Evolutionary conservation across 345 rosid genomes (phyloP).

Genomic region (Microcos paniculata): DNA sequence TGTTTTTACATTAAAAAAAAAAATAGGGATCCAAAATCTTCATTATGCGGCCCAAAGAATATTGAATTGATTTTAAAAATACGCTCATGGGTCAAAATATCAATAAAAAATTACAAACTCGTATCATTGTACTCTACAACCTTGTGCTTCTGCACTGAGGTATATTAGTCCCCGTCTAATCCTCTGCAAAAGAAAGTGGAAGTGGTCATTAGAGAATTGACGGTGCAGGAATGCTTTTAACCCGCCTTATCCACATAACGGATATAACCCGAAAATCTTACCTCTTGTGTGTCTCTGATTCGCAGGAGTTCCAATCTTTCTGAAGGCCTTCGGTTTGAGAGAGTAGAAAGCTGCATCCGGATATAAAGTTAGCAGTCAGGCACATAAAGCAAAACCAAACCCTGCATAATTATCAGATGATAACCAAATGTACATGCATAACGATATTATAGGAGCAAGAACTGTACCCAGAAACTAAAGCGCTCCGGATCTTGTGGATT

Average conservation of each 20-base stretch:
- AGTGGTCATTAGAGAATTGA: neutral
- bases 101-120: neutral
- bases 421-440: neutral
- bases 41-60: constrained; percentile 36
- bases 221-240: neutral
- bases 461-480: constrained; percentile 92
- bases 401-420: neutral
- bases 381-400: neutral
- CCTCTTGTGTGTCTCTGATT: constrained; percentile 83
- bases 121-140: constrained; percentile 58
- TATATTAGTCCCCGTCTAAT: constrained; percentile 65
- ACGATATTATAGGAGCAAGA: neutral
- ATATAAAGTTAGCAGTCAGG: constrained; percentile 17
- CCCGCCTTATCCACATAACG: too few relatives aligned
- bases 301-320: constrained; percentile 88
- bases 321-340: constrained; percentile 70
- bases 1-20: neutral
- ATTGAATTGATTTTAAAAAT: neutral
- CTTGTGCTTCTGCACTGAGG: constrained; percentile 67
- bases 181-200: constrained; percentile 50
- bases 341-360: constrained; percentile 68
- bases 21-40: constrained; percentile 22
- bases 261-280: constrained; percentile 23
- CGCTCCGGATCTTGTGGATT: constrained; percentile 70
- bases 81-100: neutral